A percentile compares a stretch with the other conserved stretches of the same genome.
Evolutionary conservation across 202 grass and related monocot genomes (phyloP).

Genomic region (Carex arenaria): DNA sequence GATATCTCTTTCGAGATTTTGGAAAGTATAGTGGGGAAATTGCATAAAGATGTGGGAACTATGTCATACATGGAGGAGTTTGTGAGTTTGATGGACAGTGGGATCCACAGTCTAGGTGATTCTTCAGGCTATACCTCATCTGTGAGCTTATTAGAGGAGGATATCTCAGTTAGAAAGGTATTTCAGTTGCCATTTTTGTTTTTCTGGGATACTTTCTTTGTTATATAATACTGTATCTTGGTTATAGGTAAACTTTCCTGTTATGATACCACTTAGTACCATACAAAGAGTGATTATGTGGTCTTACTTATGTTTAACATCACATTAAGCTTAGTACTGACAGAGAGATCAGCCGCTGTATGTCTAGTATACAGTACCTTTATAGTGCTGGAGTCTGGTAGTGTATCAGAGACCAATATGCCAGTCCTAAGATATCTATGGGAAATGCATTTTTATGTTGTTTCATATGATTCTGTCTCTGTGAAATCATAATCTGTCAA

Average conservation of each 20-base stretch:
- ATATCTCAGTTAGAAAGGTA: conserved; percentile 38
- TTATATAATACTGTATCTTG: neutral
- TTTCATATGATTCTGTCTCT: neutral
- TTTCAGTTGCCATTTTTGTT: conserved; percentile 6
- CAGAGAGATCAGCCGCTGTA: neutral
- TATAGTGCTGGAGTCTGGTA: neutral
- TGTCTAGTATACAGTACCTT: neutral
- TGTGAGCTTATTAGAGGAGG: conserved; percentile 46
- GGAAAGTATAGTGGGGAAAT: conserved; percentile 37
- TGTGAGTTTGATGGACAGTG: conserved; percentile 61
- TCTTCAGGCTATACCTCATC: conserved; percentile 38
- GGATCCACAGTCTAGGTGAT: conserved; percentile 35
- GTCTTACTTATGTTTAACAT: neutral
- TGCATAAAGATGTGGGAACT: conserved; percentile 55
- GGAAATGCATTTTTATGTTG: conserved; percentile 1
- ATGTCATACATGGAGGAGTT: conserved; percentile 57
- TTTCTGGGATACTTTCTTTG: neutral
- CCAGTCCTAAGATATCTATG: neutral
- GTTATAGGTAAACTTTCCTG: neutral
- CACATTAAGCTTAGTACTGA: neutral
- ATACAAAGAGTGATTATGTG: neutral
- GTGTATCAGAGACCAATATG: neutral
- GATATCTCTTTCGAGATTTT: conserved; percentile 70
- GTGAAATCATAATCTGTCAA: conserved; percentile 17
- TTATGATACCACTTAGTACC: neutral